phyloP scores from a whole-genome alignment of 768 basidiomycete species.

The Lactifluus piperatus region DNA sequence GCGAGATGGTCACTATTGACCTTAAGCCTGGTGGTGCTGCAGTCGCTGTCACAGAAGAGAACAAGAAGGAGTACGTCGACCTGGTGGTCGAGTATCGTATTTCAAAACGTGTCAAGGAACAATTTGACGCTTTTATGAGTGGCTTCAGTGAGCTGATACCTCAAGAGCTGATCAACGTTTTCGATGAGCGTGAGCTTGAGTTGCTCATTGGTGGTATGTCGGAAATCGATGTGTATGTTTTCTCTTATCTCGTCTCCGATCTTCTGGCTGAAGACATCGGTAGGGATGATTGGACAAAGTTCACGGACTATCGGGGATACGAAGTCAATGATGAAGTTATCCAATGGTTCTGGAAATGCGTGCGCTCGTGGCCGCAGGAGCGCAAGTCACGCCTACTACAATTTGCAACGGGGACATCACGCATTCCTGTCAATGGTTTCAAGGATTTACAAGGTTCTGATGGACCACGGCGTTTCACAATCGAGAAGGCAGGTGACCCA shows the following conservation, averaged over 20 bases:
- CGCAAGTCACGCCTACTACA: conserved; percentile 93
- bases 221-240: conserved; percentile 93
- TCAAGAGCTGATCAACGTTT: conserved; percentile 95
- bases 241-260: neutral
- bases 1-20: conserved; percentile 96
- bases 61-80: conserved; percentile 99
- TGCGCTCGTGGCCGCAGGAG: conserved; percentile 96
- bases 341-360: conserved; percentile 99
- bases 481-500: conserved; percentile 97
- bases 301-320: conserved; percentile 97
- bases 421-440: conserved; percentile 98
- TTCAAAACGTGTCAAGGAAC: conserved; percentile 93
- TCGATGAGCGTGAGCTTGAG: conserved; percentile 96
- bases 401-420: conserved; percentile 94
- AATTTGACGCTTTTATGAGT: conserved; percentile 99
- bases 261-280: neutral
- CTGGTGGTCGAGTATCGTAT: conserved; percentile 94
- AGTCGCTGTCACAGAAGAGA: conserved; percentile 86
- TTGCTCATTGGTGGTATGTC: conserved; percentile 98
- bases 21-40: conserved; percentile 85
- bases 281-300: conserved; percentile 97
- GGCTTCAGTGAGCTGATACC: conserved; percentile 99
- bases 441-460: conserved; percentile 98
- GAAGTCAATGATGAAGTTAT: conserved; percentile 94
- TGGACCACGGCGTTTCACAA: conserved; percentile 93